A percentile compares a stretch with the other conserved stretches of the same genome.
These are phyloP conservation scores for Emydomyces testavorans DNA, from an alignment of 2,329 filamentous ascomycete genomes.

Conservation along the genomic window DNA sequence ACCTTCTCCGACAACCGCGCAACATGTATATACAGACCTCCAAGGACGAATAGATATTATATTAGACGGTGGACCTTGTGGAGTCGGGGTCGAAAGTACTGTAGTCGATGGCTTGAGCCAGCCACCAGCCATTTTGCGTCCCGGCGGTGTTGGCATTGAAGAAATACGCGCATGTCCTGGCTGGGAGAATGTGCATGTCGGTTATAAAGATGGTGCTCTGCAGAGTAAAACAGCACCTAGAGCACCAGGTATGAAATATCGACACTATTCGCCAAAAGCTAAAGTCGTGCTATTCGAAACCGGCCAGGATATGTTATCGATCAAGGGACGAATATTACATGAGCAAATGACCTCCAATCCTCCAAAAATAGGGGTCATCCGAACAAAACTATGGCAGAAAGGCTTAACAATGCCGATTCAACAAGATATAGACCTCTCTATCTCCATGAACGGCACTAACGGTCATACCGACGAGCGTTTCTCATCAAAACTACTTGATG, in stretches of 20 bases:
- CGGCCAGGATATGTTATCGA: slow-evolving; percentile 25
- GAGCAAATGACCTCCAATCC: slow-evolving; percentile 12
- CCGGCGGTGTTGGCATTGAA: slow-evolving; percentile 77
- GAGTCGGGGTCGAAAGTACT: slow-evolving; percentile 89
- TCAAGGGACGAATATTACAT: slow-evolving; percentile 25
- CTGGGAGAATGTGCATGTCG: slow-evolving; percentile 68
- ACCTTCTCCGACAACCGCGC: slow-evolving; percentile 80
- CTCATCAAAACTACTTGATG: background rate
- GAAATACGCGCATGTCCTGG: slow-evolving; percentile 61
- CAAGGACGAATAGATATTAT: slow-evolving; percentile 72
- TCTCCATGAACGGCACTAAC: slow-evolving; percentile 10
- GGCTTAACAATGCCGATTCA: slow-evolving; percentile 4
- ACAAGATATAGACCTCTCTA: background rate
- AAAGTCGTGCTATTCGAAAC: slow-evolving; percentile 72
- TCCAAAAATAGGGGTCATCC: slow-evolving; percentile 21
- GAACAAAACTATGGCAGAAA: slow-evolving; percentile 26
- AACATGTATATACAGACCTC: slow-evolving; percentile 79
- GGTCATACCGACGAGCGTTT: background rate
- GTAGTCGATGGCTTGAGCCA: slow-evolving; percentile 80
- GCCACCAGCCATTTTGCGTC: slow-evolving; percentile 71
- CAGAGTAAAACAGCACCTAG: slow-evolving; percentile 55
- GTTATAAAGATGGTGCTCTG: slow-evolving; percentile 65
- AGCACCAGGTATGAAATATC: slow-evolving; percentile 97
- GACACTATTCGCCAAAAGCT: slow-evolving; percentile 89
- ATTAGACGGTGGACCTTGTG: slow-evolving; percentile 74